Evolutionary conservation across 495 filamentous ascomycete genomes (phyloP), one percentile per base, ranked within the genome.

Genomic region (Podospora pseudocomata): DNA sequence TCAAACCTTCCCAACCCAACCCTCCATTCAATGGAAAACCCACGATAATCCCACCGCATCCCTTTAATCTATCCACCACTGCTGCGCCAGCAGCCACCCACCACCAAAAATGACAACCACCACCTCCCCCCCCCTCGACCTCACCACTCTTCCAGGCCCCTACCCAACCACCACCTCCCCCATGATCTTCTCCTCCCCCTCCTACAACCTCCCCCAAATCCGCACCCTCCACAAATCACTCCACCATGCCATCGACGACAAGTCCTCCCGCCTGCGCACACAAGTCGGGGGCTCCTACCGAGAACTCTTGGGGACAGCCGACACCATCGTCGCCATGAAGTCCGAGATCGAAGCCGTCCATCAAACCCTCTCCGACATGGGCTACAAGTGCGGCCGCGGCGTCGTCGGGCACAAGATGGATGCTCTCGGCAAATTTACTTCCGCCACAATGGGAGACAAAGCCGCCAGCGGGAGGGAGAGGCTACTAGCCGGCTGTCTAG

Each of bases 211-310:
- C 84, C 93, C 68, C 75, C 88, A 74, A 88, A 93, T 84, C 81
- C 89, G 73, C 72, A 80, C 81, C 44, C 77, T 87, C 67, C 86
- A 88, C 76, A 82, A 83, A 56, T 76, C 78, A 49, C 79, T 89
- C 5, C 85, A 85, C 60, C 72, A 71, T 15, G 81, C 83, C 60
- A 79, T 94, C 72, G 86, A 88, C 59, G 92, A 91, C 80, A 97
- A 94, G 79, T 90, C 90, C 73, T 89, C 92, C 75, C 92, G 91
- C 74, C 86, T 98, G 78, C 89, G 95, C 78, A 90, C 90, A 60
- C 88, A 96, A 67, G 95, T 98, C 73, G 96, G 95, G n/a, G 91
- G 86, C 66, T 90, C 92, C 76, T 99, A 99, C 78, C 88, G 95
- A 74, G 92, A 96, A 70, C 87, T 98, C 13, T 88, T 99, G 20